Base-by-base conservation (phyloP, 164 flowering plant genomes). In the Magnolia sinica region DNA sequence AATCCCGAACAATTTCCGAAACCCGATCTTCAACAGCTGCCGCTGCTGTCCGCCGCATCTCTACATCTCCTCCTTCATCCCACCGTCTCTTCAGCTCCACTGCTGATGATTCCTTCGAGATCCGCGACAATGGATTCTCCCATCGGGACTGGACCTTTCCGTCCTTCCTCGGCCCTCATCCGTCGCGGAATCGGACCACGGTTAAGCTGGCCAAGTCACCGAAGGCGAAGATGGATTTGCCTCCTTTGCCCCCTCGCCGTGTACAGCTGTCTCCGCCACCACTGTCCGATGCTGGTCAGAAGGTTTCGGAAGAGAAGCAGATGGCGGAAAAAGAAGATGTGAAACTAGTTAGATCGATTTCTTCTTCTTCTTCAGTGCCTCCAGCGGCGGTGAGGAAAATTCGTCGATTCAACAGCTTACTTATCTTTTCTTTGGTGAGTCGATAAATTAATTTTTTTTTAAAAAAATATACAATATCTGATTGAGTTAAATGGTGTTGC, bases 121-220 rank as follows among this genome's bases (percentile, higher is more conserved):
- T 8, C 72, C n/a, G 23, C 22, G 50, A 71, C 2, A 68, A 49
- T 1, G 76, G 63, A 70, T 73, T 83, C 68, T 81, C 81, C n/a
- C 87, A 87, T 78, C 87, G 97, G 50, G 94, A 91, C 71, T 91
- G 90, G 87, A 71, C 86, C 24, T 91, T 76, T 64, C 96, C 94
- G 0, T 87, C 94, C 1, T 89, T 88, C 63, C 87, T 92, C 72
- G 93, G 92, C 9, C 90, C 91, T 0, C 86, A 90, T 70, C 71
- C 85, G 50, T 76, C 84, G 8, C 80, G 90, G 29, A 83, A 72
- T 27, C 79, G 85, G 58, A 81, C 76, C 50, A 77, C 70, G 13
- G 72, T 82, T 45, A 87, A 86, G 68, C 76, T 75, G 7, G n/a
- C 83, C 0, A 81, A 82, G 74, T 45, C 79, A 4, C 45, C 73